These are phyloP conservation scores for Umbilicus rupestris DNA, from an alignment of 164 flowering plant species.

Conservation along the genomic window DNA sequence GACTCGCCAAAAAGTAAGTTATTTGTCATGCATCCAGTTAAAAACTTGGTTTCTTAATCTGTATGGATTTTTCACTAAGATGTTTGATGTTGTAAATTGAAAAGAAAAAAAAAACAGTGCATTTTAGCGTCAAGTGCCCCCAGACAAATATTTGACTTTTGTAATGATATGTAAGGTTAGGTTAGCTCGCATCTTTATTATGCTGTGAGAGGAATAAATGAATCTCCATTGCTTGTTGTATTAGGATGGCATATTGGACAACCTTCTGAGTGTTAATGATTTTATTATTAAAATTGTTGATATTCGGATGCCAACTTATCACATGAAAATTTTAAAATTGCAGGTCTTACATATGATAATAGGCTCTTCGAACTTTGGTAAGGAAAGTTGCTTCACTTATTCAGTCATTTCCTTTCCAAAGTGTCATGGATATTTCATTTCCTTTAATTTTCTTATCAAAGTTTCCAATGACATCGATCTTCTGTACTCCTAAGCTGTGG, in stretches of 20 bases:
- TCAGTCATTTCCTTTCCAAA: neutral
- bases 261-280: neutral
- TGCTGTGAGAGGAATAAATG: too few relatives aligned
- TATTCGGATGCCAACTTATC: neutral
- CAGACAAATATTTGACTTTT: too few relatives aligned
- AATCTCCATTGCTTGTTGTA: neutral
- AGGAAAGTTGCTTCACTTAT: slow-evolving; percentile 12
- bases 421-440: neutral
- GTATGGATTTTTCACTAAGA: neutral
- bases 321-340: slow-evolving; percentile 14
- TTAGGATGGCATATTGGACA: neutral
- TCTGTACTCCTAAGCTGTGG: too few relatives aligned
- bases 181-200: too few relatives aligned
- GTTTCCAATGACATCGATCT: neutral
- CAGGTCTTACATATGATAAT: slow-evolving; percentile 91
- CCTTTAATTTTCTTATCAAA: neutral
- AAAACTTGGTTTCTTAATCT: neutral
- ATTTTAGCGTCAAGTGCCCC: too few relatives aligned
- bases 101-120: too few relatives aligned
- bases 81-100: neutral
- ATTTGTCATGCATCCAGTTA: neutral
- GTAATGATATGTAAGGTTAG: too few relatives aligned
- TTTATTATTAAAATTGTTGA: neutral
- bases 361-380: slow-evolving; percentile 67
- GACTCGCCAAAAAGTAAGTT: slow-evolving; percentile 74